Conservation (phyloP, 2,329 filamentous ascomycete species). For the Claviceps humidiphila region DNA sequence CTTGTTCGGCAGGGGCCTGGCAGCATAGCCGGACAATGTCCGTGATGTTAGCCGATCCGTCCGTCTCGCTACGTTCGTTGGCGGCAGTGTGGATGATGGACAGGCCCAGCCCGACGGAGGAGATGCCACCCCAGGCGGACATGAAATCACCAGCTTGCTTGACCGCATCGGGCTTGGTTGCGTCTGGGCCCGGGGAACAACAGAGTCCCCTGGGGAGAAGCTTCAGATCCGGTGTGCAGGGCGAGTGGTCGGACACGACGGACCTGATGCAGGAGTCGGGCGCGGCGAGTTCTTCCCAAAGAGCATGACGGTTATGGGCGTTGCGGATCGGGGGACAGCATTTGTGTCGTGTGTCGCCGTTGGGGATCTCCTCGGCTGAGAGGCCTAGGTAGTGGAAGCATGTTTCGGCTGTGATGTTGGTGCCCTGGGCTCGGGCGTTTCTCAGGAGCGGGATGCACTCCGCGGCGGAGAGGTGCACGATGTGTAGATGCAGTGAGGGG, state of each 20-base stretch:
- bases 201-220: conserved; percentile 58
- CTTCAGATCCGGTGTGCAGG: conserved; percentile 90
- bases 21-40: conserved; percentile 81
- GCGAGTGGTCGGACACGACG: conserved; percentile 89
- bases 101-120: conserved; percentile 80
- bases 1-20: conserved; percentile 74
- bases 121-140: conserved; percentile 91
- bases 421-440: conserved; percentile 55
- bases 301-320: conserved; percentile 64
- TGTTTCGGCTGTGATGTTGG: conserved; percentile 86
- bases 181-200: not conserved
- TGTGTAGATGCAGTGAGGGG: conserved; percentile 74
- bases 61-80: conserved; percentile 38
- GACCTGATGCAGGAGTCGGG: conserved; percentile 74
- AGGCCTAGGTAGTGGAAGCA: conserved; percentile 91
- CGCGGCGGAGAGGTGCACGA: conserved; percentile 84
- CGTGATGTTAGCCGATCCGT: conserved; percentile 37
- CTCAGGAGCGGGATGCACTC: conserved; percentile 74
- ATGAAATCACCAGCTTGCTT: conserved; percentile 67
- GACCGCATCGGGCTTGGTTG: too few species aligned
- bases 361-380: conserved; percentile 65
- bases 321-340: conserved; percentile 87
- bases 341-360: conserved; percentile 85
- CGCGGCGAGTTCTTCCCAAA: conserved; percentile 71
- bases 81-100: conserved; percentile 80